These are phyloP conservation scores for Penicillium sp. DNA, from an alignment of 2,329 filamentous ascomycete genomes.

Conservation along the genomic window DNA sequence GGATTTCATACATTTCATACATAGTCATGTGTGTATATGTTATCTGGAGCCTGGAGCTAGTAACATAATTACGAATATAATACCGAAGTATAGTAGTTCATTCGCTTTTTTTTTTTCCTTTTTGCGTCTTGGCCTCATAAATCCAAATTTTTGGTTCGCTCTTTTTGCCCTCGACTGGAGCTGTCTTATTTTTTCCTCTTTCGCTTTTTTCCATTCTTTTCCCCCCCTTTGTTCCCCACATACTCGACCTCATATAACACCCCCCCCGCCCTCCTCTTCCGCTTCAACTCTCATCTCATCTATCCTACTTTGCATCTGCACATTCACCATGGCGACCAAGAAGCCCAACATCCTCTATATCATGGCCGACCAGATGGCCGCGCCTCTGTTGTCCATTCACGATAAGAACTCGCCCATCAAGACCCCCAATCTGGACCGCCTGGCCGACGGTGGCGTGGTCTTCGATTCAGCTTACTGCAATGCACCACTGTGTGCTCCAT, in stretches of 20 bases:
- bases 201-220: slow-evolving; percentile 8
- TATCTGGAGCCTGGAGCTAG: background rate
- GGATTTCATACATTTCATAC: background rate
- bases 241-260: slow-evolving; percentile 21
- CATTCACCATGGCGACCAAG: slow-evolving; percentile 41
- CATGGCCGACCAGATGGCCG: slow-evolving; percentile 94
- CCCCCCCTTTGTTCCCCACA: slow-evolving; percentile 17
- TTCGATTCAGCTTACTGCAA: slow-evolving; percentile 96
- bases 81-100: background rate
- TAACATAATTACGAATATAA: background rate
- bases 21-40: background rate
- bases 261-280: slow-evolving; percentile 6
- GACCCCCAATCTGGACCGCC: slow-evolving; percentile 83
- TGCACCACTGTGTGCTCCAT: slow-evolving; percentile 87
- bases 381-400: slow-evolving; percentile 88
- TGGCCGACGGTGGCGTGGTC: slow-evolving; percentile 80
- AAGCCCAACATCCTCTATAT: slow-evolving; percentile 85
- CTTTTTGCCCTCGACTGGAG: slow-evolving; percentile 3
- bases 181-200: slow-evolving; percentile 2
- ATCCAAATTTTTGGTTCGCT: slow-evolving; percentile 6
- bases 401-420: slow-evolving; percentile 86
- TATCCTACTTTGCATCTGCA: slow-evolving; percentile 4
- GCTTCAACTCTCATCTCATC: slow-evolving; percentile 4
- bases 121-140: background rate
- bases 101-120: background rate